Conservation (phyloP, 306 rosid genomes). For the Astragalus glycyphyllos region DNA sequence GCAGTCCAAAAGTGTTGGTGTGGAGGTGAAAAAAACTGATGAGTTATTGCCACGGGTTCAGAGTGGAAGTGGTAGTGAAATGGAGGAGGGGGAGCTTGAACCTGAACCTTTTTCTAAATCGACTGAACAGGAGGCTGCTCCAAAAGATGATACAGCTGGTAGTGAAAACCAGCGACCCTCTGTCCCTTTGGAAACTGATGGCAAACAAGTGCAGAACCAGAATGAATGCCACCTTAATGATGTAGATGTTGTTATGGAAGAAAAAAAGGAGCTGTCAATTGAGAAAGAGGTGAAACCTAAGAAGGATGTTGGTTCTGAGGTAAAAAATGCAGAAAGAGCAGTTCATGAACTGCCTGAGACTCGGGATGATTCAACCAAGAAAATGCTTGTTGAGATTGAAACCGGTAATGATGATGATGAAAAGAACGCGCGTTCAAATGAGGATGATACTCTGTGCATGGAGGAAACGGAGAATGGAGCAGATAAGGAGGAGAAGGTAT, state of each 20-base stretch:
- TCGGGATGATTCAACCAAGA: slow-evolving; percentile 37
- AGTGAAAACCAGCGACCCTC: slow-evolving; percentile 22
- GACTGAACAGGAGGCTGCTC: slow-evolving; percentile 35
- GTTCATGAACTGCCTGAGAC: slow-evolving; percentile 43
- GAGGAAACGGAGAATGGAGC: slow-evolving; percentile 43
- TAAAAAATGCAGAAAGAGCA: slow-evolving; percentile 43
- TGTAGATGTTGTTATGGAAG: slow-evolving; percentile 41
- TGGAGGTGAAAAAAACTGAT: slow-evolving; percentile 74
- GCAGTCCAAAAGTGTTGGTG: slow-evolving; percentile 82
- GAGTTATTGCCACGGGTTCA: slow-evolving; percentile 37
- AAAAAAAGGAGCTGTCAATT: slow-evolving; percentile 25
- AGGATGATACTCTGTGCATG: slow-evolving; percentile 42
- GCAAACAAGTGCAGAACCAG: slow-evolving; percentile 45
- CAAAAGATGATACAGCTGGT: slow-evolving; percentile 42
- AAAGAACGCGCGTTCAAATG: slow-evolving; percentile 44
- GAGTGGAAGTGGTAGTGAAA: slow-evolving; percentile 61
- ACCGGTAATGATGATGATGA: slow-evolving; percentile 33
- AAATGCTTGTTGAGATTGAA: slow-evolving; percentile 41
- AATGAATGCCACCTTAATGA: slow-evolving; percentile 44
- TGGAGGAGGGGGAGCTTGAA: slow-evolving; percentile 83
- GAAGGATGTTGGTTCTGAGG: slow-evolving; percentile 37
- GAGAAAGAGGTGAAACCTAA: slow-evolving; percentile 43
- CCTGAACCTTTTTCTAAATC: slow-evolving; percentile 52
- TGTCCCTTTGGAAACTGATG: slow-evolving; percentile 38
- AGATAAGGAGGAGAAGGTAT: slow-evolving; percentile 42